Evolutionary conservation across 2,329 filamentous ascomycete genomes (phyloP), one percentile per base, ranked within the genome.

Genomic region (Pestalotiopsis sp.): DNA sequence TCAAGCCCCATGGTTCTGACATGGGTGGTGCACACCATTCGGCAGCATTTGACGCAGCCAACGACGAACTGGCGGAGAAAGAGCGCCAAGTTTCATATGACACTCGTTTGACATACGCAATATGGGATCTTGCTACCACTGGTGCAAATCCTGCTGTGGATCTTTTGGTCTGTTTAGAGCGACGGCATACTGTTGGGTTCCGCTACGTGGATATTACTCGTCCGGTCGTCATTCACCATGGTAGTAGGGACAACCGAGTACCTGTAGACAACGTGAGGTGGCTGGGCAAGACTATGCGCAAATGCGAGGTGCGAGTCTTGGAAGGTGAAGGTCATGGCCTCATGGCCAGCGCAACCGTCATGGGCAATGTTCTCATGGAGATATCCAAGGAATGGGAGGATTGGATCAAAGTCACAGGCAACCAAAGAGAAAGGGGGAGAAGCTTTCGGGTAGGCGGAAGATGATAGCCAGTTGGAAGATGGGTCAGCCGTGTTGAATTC

Each of bases 131-230:
- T 20, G 94, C 96, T 1, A 98, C 95, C 0, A 92, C 91, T 1
- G 92, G 95, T 64, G 94, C 95, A 2, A 98, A 99, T 77, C 96
- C 96, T 0, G 95, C 96, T 0, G 93, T 97, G 0, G 96, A 99
- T 79, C 83, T 99, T 20, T 85, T 99, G 1, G 93, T 98, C 5
- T 99, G 96, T 77, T 86, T 99, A 1, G 96, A 99, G 80, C 90
- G 96, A 25, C 89, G 93, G 36, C 94, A 97, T 75, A 91, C 93
- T 0, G 97, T 99, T 74, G 96, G 96, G 0, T 99, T 99, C 82
- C 90, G 95, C 64, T 99, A 99, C 77, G 95, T 97, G 20, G 96
- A 99, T 77, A 97, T 99, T 72, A 97, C 92, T 5, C 89, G 94
- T 9, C 89, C 93, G 0, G 93, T 98, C 0, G 92, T 98, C 27